Evolutionary conservation across 768 basidiomycete species (phyloP).

Genomic region (Agaricus sinodeliciosus): DNA sequence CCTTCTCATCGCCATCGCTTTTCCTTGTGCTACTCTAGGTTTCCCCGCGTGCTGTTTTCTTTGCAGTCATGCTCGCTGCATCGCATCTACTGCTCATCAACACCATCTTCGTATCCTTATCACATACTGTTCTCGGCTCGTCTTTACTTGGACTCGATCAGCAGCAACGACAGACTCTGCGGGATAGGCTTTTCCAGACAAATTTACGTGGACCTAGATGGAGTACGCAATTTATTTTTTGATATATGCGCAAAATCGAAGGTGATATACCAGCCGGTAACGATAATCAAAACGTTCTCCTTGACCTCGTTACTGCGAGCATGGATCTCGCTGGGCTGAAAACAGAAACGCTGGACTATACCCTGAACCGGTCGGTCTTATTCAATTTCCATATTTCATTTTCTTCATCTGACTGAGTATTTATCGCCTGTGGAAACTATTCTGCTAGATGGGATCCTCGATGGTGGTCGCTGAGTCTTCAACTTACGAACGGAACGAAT

Average conservation of each 20-base stretch:
- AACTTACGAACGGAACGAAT: constrained; percentile 22
- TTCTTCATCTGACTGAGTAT: not conserved
- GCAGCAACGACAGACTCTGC: constrained; percentile 17
- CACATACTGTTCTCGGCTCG: not conserved
- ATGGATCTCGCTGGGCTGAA: constrained; percentile 20
- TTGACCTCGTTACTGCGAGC: constrained; percentile 16
- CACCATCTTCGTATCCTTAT: not conserved
- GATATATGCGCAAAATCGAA: not conserved
- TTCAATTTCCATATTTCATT: too few species aligned
- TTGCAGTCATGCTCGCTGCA: not conserved
- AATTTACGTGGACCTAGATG: constrained; percentile 25
- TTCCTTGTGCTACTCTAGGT: not conserved
- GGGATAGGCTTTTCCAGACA: constrained; percentile 24
- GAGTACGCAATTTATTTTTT: constrained; percentile 15
- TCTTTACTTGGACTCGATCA: constrained; percentile 12
- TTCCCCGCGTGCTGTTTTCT: not conserved
- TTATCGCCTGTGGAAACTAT: not conserved
- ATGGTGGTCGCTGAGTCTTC: constrained; percentile 26
- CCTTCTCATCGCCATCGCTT: not conserved
- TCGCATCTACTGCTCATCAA: not conserved
- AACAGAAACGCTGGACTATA: constrained; percentile 20
- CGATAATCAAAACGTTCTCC: constrained; percentile 25
- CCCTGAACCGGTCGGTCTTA: constrained; percentile 16
- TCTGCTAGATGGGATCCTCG: constrained; percentile 23
- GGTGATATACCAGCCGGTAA: constrained; percentile 19